A percentile compares a stretch with the other conserved stretches of the same genome.
Evolutionary conservation across 2,329 filamentous ascomycete species (phyloP).

Genomic region (Aureobasidium sp.): DNA sequence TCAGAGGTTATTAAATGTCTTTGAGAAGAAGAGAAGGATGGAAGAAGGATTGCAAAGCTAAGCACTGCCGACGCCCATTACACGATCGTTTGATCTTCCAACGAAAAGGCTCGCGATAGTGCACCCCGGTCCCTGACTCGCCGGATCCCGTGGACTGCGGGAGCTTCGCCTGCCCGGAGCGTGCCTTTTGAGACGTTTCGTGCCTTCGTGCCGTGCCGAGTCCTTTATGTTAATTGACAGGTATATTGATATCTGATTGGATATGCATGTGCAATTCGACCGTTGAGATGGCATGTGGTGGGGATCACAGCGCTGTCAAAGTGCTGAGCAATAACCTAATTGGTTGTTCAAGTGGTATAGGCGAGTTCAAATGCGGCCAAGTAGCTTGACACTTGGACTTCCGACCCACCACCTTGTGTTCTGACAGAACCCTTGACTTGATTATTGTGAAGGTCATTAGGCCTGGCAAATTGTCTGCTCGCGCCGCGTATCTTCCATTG

Average conservation of each 20-base stretch:
- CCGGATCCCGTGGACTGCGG: conserved; percentile 11
- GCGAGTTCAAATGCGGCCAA: no score
- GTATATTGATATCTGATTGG: no score
- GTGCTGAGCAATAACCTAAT: no score
- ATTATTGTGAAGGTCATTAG: not conserved
- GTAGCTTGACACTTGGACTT: conserved; percentile 3
- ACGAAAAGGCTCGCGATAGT: conserved; percentile 12
- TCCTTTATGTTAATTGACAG: not conserved
- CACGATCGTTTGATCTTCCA: conserved; percentile 7
- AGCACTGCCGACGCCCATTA: conserved; percentile 4
- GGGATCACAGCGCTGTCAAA: no score
- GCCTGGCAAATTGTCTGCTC: not conserved
- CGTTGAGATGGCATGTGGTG: no score
- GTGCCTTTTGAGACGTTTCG: conserved; percentile 14
- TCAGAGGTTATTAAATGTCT: not conserved
- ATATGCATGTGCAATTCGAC: no score
- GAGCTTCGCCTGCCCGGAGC: not conserved
- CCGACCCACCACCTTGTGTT: not conserved
- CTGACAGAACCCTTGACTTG: not conserved
- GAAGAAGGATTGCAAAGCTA: not conserved
- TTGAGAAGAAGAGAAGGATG: not conserved
- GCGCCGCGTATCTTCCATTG: not conserved
- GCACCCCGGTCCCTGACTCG: conserved; percentile 11
- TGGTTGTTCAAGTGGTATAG: no score
- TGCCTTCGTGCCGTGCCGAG: conserved; percentile 10